These are phyloP conservation scores for Vitellaria paradoxa DNA, from an alignment of 179 eudicot genomes.

Conservation along the genomic window DNA sequence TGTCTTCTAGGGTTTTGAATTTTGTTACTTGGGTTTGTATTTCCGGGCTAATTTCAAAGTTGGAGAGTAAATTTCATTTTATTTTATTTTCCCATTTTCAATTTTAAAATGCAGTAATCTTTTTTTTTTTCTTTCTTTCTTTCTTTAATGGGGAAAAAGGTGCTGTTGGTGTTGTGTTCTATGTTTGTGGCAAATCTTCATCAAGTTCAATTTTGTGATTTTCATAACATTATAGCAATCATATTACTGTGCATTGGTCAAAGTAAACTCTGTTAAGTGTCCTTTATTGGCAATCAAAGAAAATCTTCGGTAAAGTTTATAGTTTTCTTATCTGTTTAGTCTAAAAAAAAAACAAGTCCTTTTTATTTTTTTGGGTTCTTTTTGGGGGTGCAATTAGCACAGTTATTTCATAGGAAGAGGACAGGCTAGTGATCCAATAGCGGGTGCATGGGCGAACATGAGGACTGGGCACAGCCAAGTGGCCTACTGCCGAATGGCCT, in stretches of 20 bases:
- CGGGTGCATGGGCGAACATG: slow-evolving; percentile 55
- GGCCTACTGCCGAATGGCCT: slow-evolving; percentile 71
- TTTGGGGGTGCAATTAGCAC: slow-evolving; percentile 15
- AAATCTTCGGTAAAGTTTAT: not conserved
- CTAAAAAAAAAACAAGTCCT: not conserved
- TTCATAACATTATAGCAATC: not conserved
- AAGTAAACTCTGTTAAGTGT: not conserved
- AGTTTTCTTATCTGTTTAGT: not conserved
- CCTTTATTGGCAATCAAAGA: not conserved
- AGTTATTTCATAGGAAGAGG: not conserved
- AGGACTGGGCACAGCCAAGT: slow-evolving; percentile 46
- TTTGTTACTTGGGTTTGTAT: not conserved
- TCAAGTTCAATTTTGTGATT: not conserved
- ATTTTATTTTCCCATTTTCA: not conserved
- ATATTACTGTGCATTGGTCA: not conserved
- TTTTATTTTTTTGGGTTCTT: not conserved
- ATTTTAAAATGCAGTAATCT: too few relatives aligned
- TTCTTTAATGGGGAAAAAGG: not conserved
- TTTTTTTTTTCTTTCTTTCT: too few relatives aligned
- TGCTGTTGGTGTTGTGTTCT: not conserved
- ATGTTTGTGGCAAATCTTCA: not conserved
- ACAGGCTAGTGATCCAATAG: slow-evolving; percentile 12
- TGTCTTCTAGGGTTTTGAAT: not conserved
- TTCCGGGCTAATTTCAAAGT: not conserved
- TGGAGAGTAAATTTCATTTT: not conserved